Base-by-base conservation (phyloP, 1,284 basidiomycete genomes). In the Naganishia albida region DNA sequence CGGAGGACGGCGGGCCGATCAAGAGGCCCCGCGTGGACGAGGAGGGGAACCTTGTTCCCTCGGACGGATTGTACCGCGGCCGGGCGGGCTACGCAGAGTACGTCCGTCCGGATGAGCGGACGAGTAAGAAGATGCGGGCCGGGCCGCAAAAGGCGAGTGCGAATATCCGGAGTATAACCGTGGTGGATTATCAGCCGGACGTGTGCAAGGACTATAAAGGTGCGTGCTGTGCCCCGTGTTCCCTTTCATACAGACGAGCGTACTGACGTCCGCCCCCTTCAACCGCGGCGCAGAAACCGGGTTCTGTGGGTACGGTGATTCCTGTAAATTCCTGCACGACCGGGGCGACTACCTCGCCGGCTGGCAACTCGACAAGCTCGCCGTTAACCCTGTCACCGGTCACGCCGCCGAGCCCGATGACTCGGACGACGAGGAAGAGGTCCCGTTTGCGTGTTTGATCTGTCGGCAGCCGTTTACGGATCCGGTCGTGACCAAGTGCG, bases 141-240 rank as follows among this genome's bases (percentile, higher is more conserved):
- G 93, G 91, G 1, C 93, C 93, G 49, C 90, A 93, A 74, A 81
- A 89, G 63, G 82, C 82, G 66, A 85, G 86, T 8, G 88, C 82
- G 73, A 97, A 95, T 66, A 94, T 99, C 70, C 85, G 93, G 64
- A 94, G 91, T 1, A 93, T 97, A 62, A 98, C 95, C 0, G 87
- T 98, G 64, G 85, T 93, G 56, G 96, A 99, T 82, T 99, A 98
- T 80, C 96, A 99, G 80, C 95, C 96, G 2, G 95, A 98, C 74
- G 91, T 98, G 23, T 99, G 96, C 81, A 99, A 99, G 79, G 94
- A 98, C 79, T 99, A 99, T 81, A 98, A 97, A 86, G 91, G 90
- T 90, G 70, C 66, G 85, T 81, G n/a, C n/a, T n/a, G n/a, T n/a
- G n/a, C 42, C 12, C 46, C 13, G 34, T 25, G 50, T 68, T 43